Base-by-base conservation (phyloP, 1,284 basidiomycete species). In the Sporisorium reilianum region DNA sequence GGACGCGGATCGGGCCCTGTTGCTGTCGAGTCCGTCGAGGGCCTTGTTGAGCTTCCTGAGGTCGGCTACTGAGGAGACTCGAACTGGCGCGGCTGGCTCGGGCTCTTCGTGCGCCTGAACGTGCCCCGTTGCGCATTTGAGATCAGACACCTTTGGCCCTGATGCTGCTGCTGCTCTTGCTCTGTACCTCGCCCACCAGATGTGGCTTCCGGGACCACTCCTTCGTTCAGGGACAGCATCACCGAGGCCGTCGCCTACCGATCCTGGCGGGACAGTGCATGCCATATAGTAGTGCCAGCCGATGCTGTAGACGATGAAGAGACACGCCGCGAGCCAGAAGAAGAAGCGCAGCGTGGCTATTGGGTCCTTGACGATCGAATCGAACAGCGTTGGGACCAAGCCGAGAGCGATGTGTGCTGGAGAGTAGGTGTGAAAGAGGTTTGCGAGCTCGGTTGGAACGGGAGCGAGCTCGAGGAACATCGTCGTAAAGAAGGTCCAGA, bases 221-320 rank as follows among this genome's bases (percentile, higher is more conserved):
- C 81, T 69, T 11, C 79, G 49, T 49, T 83, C 80, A 11, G 61
- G 50, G 5, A 70, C 53, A 9, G 50, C 51, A 30, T 77, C 72
- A 7, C 74, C 66, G 9, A 84, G 53, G 0, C 80, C 80, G 7
- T 76, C 64, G 10, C 55, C 38, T 0, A 80, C 74, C 11, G 71
- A 59, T 2, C 82, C 81, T 5, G 81, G 78, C n/a, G 88, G 85
- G 1, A 93, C 87, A 2, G 90, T 92, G 78, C 92, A 92, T 42
- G 90, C 93, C 79, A 91, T 90, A 83, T 90, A 95, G 85, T 97
- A 97, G 82, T 96, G 92, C 73, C 87, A 88, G 78, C 90, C 89
- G 52, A 96, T 86, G 86, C 95, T 96, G 63, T 90, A 69, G 3
- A 91, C 90, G 72, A 95, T 90, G 61, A 94, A 88, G 16, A 90